Base-by-base conservation (phyloP, 2,329 filamentous ascomycete genomes). In the Beauveria scarabaeidicola region DNA sequence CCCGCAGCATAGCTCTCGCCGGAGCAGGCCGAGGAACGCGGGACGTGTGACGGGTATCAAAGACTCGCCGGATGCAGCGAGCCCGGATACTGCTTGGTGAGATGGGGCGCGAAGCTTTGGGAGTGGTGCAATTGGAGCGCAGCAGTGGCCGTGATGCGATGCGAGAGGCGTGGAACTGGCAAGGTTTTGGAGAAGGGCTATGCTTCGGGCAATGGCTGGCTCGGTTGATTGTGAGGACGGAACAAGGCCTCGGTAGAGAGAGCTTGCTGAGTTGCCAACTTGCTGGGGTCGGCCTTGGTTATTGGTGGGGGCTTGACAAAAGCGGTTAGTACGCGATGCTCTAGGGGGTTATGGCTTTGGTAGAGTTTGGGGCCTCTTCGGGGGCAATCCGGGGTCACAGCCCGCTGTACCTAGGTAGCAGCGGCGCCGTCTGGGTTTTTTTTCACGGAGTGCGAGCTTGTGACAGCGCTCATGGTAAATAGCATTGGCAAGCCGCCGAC, bases 171-270 rank as follows among this genome's bases (percentile, higher is more conserved):
- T 10, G n/a, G 32, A 50, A 15, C 2, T 27, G 41, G 6, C 3
- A 32, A n/a, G n/a, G 46, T 57, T n/a, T 50, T 40, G 19, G 43
- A 36, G 25, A 44, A 44, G 46, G n/a, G 55, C 19, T 17, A 19
- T 44, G 55, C 44, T 36, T 40, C 21, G 46, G 36, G 43, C 53
- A 40, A 36, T 38, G 40, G 29, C 36, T 46, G 40, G 58, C 44
- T 60, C 59, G 59, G 59, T 57, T 60, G 52, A 48, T 54, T 54
- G 51, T 51, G 58, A 60, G 48, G 56, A 46, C 38, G 36, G 38
- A 32, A 51, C 58, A 52, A 43, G 51, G 58, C 51, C 50, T 48
- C 41, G 58, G 58, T 11, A 53, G 44, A 48, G 57, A 53, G 44
- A 48, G 57, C 27, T 38, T 38, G 19, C 19, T n/a, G 19, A 10